Evolutionary conservation across 2,329 filamentous ascomycete species (phyloP), one percentile per base, ranked within the genome.

Genomic region (Pestalotiopsis sp.): DNA sequence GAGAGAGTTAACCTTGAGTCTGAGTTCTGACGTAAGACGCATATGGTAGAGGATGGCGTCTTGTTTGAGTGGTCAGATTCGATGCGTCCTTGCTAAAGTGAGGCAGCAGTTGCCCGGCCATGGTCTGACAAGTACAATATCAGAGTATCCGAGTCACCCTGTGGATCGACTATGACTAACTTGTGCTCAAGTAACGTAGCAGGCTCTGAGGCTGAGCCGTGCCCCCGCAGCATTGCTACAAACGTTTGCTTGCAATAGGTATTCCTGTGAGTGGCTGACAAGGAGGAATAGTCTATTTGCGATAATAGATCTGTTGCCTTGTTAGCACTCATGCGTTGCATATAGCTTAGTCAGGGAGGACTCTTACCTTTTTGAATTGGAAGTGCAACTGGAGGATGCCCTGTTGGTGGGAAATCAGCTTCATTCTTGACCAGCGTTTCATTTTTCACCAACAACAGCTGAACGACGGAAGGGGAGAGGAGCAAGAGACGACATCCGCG

Each of bases 321-420:
- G 71, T 79, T 59, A 78, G 74, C 65, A 49, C 27, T 41, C 9
- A 17, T 60, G 41, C 25, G 36, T 23, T 66, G 49, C 25, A n/a
- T 23, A 66, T 27, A 49, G 49, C 14, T 36, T 27, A 38, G 49
- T 36, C 45, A 58, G 14, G 63, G 45, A 31, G 40, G 27, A 49
- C 12, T 57, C 63, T 77, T 81, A 97, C 94, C 90, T 97, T 97
- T 82, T 98, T 99, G 86, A 98, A 98, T 80, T 98, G 95, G 80
- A 99, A 99, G 80, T 98, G 95, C 69, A 99, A 88, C 82, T 98
- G 95, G 68, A 99, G 84, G 75, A 98, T 97, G 66, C 95, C 95
- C 93, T 97, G 78, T 73, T 69, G 73, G 62, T 64, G 69, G 69
- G 68, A 74, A 38, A 71, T 80, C 69, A 80, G 77, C 70, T 73